Base-by-base conservation (phyloP, 2,329 filamentous ascomycete species). In the Colletotrichum somersetense region DNA sequence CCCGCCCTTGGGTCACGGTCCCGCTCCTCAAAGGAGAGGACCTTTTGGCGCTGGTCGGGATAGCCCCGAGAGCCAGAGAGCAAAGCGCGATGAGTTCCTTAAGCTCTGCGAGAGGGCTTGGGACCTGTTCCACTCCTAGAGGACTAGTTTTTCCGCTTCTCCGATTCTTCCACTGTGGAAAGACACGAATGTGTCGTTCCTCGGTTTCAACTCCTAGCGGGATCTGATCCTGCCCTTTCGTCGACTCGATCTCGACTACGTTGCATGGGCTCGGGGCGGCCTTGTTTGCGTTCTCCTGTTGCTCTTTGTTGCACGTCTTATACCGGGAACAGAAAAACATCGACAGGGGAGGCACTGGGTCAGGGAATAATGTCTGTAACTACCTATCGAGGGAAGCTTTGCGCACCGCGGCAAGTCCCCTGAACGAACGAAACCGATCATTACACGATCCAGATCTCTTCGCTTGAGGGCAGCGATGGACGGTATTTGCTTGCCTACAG, bases 51-150 rank as follows among this genome's bases (percentile, higher is more conserved):
- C 93, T 67, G 93, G 93, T 48, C 87, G 93, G 73, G 95, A 96
- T 78, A 95, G 91, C 75, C 94, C 93, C 10, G 95, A 96, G 77
- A 94, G 91, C 7, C 92, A 94, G 80, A 88, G 90, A 77, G 91
- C 89, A 78, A 98, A 98, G 89, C 95, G 95, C 80, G 95, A 97
- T 55, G 94, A 97, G 80, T 99, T 99, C 79, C 85, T 99, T 75
- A 86, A 89, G 67, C 85, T 98, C 62, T 98, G 96, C 80, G 91
- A 94, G 76, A 88, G 94, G 78, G 96, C 96, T 11, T 99, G 96
- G 96, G 96, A 99, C 84, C 83, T 99, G 38, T 97, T 98, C 83
- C 96, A 98, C 85, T 97, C 95, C 74, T 98, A 84, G 89, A 66
- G 18, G n/a, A 33, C 62, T 38, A 33, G 74, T 75, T 74, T 75